Evolutionary conservation across 106 monocot species (phyloP).

Genomic region (Amphibolis antarctica): DNA sequence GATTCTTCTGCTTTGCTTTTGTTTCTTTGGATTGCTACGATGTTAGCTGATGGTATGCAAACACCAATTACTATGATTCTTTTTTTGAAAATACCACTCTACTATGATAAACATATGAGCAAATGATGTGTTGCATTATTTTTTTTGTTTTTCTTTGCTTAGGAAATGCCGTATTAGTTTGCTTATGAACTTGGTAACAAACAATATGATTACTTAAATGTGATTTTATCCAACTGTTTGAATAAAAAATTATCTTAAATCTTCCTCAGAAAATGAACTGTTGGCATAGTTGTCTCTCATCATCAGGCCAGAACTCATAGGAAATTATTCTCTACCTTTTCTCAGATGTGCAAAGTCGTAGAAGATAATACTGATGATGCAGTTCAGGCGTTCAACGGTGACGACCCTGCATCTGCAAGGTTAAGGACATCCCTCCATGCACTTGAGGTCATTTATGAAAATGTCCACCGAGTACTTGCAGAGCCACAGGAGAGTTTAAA

Average conservation of each 20-base stretch:
- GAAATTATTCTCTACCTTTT: neutral
- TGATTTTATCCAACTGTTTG: too few relatives aligned
- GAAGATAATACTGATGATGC: slow-evolving; percentile 34
- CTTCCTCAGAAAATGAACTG: neutral
- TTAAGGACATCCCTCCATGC: slow-evolving; percentile 29
- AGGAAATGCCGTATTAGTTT: too few relatives aligned
- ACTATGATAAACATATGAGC: too few relatives aligned
- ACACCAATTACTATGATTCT: too few relatives aligned
- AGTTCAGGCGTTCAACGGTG: slow-evolving; percentile 25
- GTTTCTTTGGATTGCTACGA: too few relatives aligned
- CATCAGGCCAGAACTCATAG: neutral
- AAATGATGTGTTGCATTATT: too few relatives aligned
- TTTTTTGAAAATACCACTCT: too few relatives aligned
- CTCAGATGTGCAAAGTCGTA: slow-evolving; percentile 49
- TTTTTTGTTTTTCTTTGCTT: too few relatives aligned
- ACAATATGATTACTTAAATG: too few relatives aligned
- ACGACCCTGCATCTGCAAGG: slow-evolving; percentile 24
- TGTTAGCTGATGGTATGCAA: neutral
- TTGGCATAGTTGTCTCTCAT: neutral
- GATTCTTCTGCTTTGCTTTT: too few relatives aligned
- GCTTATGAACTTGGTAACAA: too few relatives aligned
- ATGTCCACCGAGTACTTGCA: slow-evolving; percentile 15
- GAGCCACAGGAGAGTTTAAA: neutral
- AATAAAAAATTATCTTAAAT: too few relatives aligned
- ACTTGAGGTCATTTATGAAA: slow-evolving; percentile 37